Evolutionary conservation across 257 asterid species (phyloP).

Genomic region (Cruciata laevipes): DNA sequence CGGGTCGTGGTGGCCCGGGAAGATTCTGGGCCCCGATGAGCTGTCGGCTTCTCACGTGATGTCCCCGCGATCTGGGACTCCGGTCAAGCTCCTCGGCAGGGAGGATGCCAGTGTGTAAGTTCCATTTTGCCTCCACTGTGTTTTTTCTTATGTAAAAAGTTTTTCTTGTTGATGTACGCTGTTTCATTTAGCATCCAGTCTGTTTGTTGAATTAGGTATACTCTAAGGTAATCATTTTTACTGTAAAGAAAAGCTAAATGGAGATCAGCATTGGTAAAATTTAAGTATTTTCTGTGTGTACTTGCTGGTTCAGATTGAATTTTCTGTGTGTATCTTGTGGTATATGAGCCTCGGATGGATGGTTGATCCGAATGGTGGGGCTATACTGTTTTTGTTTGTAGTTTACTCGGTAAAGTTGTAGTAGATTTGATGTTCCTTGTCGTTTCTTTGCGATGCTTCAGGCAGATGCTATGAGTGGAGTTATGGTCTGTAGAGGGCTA

Average conservation of each 20-base stretch:
- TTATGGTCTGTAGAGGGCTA: not conserved
- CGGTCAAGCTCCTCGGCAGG: conserved; percentile 97
- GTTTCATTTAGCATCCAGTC: not conserved
- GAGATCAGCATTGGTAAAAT: not conserved
- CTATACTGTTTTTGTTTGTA: not conserved
- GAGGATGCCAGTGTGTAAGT: conserved; percentile 99
- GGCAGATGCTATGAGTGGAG: not conserved
- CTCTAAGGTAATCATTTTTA: not conserved
- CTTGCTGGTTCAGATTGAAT: not conserved
- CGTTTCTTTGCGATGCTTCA: too few relatives aligned
- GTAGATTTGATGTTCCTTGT: too few relatives aligned
- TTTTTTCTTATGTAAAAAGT: not conserved
- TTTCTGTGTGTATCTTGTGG: too few relatives aligned
- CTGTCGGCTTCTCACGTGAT: conserved; percentile 71
- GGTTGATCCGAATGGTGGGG: not conserved
- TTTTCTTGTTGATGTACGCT: not conserved
- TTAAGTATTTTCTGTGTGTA: not conserved
- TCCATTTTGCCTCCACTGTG: not conserved
- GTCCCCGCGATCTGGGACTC: conserved; percentile 98
- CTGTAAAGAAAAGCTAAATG: too few relatives aligned
- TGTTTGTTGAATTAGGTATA: not conserved
- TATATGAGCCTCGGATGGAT: not conserved
- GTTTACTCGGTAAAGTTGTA: not conserved
- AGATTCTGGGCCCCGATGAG: conserved; percentile 85
- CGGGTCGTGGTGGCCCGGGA: conserved; percentile 99